Percentiles rank a stretch among this genome's conserved stretches.
Evolutionary conservation across 1,284 basidiomycete species (phyloP).

Genomic region (Sporisorium scitamineum): DNA sequence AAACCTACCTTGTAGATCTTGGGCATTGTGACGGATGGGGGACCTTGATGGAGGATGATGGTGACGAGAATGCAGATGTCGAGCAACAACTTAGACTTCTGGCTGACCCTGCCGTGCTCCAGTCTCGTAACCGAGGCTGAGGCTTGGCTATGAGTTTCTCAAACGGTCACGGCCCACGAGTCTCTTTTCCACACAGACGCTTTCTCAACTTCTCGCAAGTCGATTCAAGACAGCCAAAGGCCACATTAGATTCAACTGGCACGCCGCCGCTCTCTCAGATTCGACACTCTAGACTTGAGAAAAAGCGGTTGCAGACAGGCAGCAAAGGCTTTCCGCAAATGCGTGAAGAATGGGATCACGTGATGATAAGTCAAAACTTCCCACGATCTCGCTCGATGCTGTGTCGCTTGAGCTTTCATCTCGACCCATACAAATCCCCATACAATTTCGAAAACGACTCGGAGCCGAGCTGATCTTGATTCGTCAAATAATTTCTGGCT

Average conservation of each 20-base stretch:
- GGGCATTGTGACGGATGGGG: constrained; percentile 58
- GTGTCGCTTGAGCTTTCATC: neutral
- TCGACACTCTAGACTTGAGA: neutral
- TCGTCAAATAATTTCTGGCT: neutral
- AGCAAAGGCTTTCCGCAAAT: neutral
- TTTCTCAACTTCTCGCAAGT: constrained; percentile 2
- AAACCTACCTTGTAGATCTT: constrained; percentile 67
- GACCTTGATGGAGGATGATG: constrained; percentile 55
- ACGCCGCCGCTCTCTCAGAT: neutral
- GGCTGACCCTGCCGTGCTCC: constrained; percentile 15
- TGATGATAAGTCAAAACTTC: constrained; percentile 10
- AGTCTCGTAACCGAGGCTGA: constrained; percentile 5
- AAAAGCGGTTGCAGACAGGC: constrained; percentile 11
- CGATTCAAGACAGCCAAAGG: neutral
- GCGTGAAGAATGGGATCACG: neutral
- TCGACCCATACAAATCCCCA: neutral
- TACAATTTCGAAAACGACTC: neutral
- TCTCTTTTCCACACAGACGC: neutral
- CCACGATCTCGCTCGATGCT: neutral
- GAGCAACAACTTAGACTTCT: constrained; percentile 22
- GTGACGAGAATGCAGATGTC: constrained; percentile 45
- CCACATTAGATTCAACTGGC: neutral
- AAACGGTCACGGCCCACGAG: constrained; percentile 5
- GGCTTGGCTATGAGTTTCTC: neutral
- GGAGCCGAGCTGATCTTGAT: neutral